Percentiles rank a stretch among this genome's conserved stretches.
Evolutionary conservation across 2,329 filamentous ascomycete genomes (phyloP).

Genomic region (Sporothrix brunneoviolacea): DNA sequence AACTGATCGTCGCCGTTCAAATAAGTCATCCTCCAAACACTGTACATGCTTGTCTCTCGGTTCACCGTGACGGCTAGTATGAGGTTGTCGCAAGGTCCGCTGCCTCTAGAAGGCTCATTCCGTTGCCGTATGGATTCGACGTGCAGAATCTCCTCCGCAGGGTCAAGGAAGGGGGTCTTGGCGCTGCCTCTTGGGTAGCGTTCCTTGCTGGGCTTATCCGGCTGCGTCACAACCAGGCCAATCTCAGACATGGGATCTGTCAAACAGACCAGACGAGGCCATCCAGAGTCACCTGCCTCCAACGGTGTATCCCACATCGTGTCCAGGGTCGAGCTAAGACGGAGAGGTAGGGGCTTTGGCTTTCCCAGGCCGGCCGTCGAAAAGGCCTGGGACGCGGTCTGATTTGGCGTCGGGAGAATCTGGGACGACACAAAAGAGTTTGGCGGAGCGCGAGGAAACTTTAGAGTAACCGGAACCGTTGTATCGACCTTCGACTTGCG

Average conservation of each 20-base stretch:
- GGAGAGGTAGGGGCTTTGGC: constrained; percentile 47
- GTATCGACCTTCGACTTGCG: constrained; percentile 57
- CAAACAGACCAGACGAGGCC: constrained; percentile 73
- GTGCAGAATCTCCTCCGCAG: constrained; percentile 76
- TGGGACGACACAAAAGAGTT: constrained; percentile 78
- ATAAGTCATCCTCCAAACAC: constrained; percentile 78
- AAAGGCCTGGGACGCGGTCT: constrained; percentile 46
- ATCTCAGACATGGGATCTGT: constrained; percentile 82
- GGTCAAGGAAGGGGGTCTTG: constrained; percentile 57
- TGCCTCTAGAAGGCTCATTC: constrained; percentile 43
- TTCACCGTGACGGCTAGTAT: constrained; percentile 78
- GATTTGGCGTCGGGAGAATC: constrained; percentile 43
- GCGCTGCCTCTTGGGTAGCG: constrained; percentile 31
- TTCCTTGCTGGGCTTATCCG: constrained; percentile 34
- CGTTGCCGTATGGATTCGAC: constrained; percentile 51
- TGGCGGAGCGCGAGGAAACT: constrained; percentile 59
- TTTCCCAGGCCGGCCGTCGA: constrained; percentile 51
- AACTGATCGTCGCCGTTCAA: constrained; percentile 59
- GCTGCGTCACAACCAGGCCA: constrained; percentile 66
- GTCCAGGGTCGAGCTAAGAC: constrained; percentile 47
- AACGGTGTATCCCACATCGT: constrained; percentile 51
- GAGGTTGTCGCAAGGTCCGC: constrained; percentile 40
- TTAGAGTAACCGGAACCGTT: constrained; percentile 45
- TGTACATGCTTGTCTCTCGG: constrained; percentile 67
- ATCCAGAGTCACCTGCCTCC: constrained; percentile 48